These are phyloP conservation scores for Raphanus raphanistrum DNA, from an alignment of 345 rosid genomes.

Conservation along the genomic window DNA sequence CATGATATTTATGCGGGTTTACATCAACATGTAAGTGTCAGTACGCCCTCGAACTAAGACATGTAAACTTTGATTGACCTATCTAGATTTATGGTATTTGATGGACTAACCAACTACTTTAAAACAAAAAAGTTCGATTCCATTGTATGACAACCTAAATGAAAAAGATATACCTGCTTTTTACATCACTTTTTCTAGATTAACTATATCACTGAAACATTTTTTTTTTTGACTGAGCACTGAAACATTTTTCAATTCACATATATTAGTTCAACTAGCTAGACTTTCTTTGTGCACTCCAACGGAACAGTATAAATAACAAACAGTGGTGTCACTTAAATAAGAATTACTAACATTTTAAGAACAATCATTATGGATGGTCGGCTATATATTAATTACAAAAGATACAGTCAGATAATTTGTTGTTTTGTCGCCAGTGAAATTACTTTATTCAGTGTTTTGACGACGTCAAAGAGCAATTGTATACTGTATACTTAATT, in stretches of 20 bases:
- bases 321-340: slow-evolving; percentile 30
- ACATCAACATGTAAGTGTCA: background rate
- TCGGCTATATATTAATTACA: slow-evolving; percentile 31
- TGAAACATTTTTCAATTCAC: background rate
- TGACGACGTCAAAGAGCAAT: slow-evolving; percentile 37
- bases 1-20: background rate
- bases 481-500: background rate
- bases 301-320: slow-evolving; percentile 9
- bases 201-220: background rate
- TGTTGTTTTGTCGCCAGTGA: slow-evolving; percentile 3
- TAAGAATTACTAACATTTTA: slow-evolving; percentile 24
- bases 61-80: background rate
- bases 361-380: slow-evolving; percentile 33
- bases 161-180: background rate
- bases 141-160: background rate
- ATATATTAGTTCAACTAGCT: background rate
- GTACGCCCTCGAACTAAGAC: background rate
- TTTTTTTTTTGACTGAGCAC: background rate
- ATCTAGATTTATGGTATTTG: background rate
- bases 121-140: background rate
- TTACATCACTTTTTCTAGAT: background rate
- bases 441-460: slow-evolving; percentile 34
- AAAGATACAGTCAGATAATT: slow-evolving; percentile 8
- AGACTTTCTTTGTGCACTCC: background rate
- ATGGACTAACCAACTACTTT: background rate